Conservation (phyloP, 495 filamentous ascomycete genomes). For the Glonium stellatum region DNA sequence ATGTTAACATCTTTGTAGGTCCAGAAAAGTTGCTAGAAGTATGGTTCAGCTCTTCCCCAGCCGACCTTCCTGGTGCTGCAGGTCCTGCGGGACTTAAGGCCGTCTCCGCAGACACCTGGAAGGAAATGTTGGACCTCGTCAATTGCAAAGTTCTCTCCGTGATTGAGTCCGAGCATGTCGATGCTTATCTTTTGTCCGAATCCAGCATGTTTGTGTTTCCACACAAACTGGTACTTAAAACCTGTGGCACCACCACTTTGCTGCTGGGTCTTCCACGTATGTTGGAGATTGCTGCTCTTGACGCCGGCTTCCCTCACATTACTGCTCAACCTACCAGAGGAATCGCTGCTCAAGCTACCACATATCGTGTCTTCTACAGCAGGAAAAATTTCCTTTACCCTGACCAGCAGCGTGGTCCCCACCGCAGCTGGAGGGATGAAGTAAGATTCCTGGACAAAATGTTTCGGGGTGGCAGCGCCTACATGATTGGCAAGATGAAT, state of each 20-base stretch:
- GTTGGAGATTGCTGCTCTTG: conserved; percentile 78
- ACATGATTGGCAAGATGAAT: conserved; percentile 99
- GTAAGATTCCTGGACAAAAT: conserved; percentile 83
- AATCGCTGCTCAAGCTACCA: conserved; percentile 65
- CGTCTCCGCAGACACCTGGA: conserved; percentile 79
- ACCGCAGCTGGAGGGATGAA: conserved; percentile 96
- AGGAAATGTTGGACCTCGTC: conserved; percentile 93
- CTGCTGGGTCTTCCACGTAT: conserved; percentile 82
- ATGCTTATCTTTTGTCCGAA: conserved; percentile 96
- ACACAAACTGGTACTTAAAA: conserved; percentile 98
- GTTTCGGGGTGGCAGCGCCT: conserved; percentile 89
- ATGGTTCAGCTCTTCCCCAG: conserved; percentile 85
- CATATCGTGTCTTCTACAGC: conserved; percentile 97
- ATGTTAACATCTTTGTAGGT: conserved; percentile 42
- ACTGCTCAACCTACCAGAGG: conserved; percentile 47
- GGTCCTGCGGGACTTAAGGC: conserved; percentile 77
- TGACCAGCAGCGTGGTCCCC: conserved; percentile 86
- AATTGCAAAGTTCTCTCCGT: conserved; percentile 97
- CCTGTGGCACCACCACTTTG: conserved; percentile 94
- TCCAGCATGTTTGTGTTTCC: conserved; percentile 99
- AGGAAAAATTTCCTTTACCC: conserved; percentile 98
- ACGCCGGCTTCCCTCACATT: conserved; percentile 77
- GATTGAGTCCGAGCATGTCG: conserved; percentile 88
- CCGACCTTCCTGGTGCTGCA: conserved; percentile 60
- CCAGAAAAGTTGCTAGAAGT: conserved; percentile 98